Conservation (phyloP, 2,329 filamentous ascomycete genomes). For the Aspergillus sp. region DNA sequence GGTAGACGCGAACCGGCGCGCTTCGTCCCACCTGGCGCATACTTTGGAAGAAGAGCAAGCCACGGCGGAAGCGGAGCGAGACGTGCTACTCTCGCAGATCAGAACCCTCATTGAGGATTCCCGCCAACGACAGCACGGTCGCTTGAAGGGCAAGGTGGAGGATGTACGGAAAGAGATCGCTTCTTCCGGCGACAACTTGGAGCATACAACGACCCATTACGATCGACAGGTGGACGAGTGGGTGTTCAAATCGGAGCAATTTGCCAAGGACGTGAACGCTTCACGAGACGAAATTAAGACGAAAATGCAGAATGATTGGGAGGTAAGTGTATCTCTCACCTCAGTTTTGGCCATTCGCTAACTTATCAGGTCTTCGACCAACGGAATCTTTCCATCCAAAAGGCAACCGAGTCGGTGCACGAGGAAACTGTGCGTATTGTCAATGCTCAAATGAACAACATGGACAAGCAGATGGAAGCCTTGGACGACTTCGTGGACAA, state of each 20-base stretch:
- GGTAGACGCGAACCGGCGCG: slow-evolving; percentile 65
- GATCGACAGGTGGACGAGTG: slow-evolving; percentile 71
- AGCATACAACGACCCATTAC: slow-evolving; percentile 66
- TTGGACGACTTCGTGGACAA: slow-evolving; percentile 87
- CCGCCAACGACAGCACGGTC: slow-evolving; percentile 69
- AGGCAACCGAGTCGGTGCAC: slow-evolving; percentile 82
- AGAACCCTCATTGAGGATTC: slow-evolving; percentile 72
- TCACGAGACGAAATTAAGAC: slow-evolving; percentile 77
- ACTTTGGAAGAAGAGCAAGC: slow-evolving; percentile 74
- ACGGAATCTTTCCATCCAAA: slow-evolving; percentile 79
- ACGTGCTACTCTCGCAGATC: slow-evolving; percentile 73
- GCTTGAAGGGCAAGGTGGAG: slow-evolving; percentile 64
- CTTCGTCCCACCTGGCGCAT: slow-evolving; percentile 66
- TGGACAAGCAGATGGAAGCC: slow-evolving; percentile 83
- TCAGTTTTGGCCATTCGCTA: slow-evolving; percentile 21
- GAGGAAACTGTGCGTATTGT: slow-evolving; percentile 87
- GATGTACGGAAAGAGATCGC: slow-evolving; percentile 64
- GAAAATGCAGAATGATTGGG: slow-evolving; percentile 85
- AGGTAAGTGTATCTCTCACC: slow-evolving; percentile 50
- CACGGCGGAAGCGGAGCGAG: slow-evolving; percentile 70
- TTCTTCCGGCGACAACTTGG: slow-evolving; percentile 63
- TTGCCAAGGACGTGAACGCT: slow-evolving; percentile 69
- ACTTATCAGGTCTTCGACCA: slow-evolving; percentile 64
- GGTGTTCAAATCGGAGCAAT: slow-evolving; percentile 65
- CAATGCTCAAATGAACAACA: slow-evolving; percentile 81